Base-by-base conservation (phyloP, 2,329 filamentous ascomycete species). In the Lachnellula hyalina region DNA sequence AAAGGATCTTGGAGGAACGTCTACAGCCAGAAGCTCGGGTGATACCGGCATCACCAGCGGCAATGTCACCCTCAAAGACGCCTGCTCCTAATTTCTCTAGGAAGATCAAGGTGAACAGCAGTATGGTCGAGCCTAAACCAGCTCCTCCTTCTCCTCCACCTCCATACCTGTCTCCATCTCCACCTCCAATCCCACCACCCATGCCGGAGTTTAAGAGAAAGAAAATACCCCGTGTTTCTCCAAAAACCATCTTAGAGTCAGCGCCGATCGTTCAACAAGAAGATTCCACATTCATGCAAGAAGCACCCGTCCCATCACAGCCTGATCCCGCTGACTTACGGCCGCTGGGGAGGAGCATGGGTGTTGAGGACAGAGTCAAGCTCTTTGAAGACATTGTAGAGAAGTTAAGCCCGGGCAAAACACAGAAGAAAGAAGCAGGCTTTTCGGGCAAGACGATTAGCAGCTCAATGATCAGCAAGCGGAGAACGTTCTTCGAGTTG, bases 311-410 rank as follows among this genome's bases (percentile, higher is more conserved):
- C 5, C 25, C 14, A 4, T 14, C 14, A 28, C 23, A 46, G 25
- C 9, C 44, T 7, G 23, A 5, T 6, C 14, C 14, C 4, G 14
- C 23, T 25, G 21, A 46, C 12, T 5, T 14, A 32, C 19, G 23
- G 21, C 55, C 51, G 5, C 49, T 34, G 35, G n/a, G 46, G 19
- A 60, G 51, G 15, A 63, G 55, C 38, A 54, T 57, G 9, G n/a
- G 49, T 7, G 63, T 67, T 36, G 61, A 46, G 17, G 65, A 67
- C 23, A 63, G 57, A 44, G 51, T 68, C 11, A 63, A 61, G 25
- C 53, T 63, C 1, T 67, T 67, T 35, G 65, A 67, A 44, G 50
- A 35, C 1, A 55, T 53, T 15, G 47, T 14, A 15, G 34, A 46
- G 1, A 25, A 34, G 11, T 52, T 52, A 34, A 42, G 32, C 21